Conservation (phyloP, 352 stramenopile species). For the Peronosclerospora sorghi region DNA sequence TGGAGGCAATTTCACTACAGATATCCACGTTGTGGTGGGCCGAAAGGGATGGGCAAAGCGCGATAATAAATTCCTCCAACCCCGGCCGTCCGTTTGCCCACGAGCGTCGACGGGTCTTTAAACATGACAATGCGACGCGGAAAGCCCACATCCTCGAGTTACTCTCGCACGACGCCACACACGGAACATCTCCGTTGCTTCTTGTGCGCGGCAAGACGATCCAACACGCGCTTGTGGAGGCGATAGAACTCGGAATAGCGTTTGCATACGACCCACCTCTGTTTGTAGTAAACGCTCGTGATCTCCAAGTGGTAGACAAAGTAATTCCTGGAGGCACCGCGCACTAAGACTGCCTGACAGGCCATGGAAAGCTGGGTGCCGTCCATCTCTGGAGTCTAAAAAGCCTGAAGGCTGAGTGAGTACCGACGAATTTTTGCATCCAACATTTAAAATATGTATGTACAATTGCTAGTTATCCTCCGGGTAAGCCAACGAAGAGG, state of each 20-base stretch:
- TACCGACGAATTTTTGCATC: no score
- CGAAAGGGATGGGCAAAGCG: slow-evolving; percentile 59
- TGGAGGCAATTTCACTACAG: slow-evolving; percentile 53
- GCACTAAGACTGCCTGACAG: slow-evolving; percentile 65
- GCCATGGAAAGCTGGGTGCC: slow-evolving; percentile 59
- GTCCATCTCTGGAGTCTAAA: no score
- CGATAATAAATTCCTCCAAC: slow-evolving; percentile 71
- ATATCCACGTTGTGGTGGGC: slow-evolving; percentile 35
- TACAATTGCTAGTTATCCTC: no score
- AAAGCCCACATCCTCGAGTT: slow-evolving; percentile 66
- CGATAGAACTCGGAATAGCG: slow-evolving; percentile 82
- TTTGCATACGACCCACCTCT: slow-evolving; percentile 84
- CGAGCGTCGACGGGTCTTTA: slow-evolving; percentile 48
- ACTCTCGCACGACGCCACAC: slow-evolving; percentile 39
- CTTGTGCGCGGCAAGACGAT: slow-evolving; percentile 43
- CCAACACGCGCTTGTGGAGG: slow-evolving; percentile 59
- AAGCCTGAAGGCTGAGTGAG: no score
- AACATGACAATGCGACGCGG: slow-evolving; percentile 67
- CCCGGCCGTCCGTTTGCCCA: slow-evolving; percentile 47
- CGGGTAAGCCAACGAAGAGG: no score
- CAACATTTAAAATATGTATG: no score
- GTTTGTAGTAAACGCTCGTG: slow-evolving; percentile 82
- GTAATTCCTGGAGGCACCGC: slow-evolving; percentile 64
- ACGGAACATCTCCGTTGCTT: slow-evolving; percentile 39
- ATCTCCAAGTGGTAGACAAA: slow-evolving; percentile 82